Evolutionary conservation across 768 basidiomycete genomes (phyloP).

Genomic region (Podaxis carcinomalis): DNA sequence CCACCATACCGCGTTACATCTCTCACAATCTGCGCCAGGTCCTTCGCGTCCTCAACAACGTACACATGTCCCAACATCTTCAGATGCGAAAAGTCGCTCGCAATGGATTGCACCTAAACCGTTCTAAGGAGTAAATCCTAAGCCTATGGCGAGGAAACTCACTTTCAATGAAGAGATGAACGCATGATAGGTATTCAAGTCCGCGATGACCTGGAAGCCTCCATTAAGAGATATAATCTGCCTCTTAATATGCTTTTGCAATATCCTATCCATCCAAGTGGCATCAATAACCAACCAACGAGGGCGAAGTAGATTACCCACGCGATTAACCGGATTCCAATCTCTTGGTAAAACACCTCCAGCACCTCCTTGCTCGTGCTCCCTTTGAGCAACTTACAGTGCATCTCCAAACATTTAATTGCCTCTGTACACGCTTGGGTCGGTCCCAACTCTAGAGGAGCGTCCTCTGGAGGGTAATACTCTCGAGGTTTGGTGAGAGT

Average conservation of each 20-base stretch:
- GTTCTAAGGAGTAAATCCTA: neutral
- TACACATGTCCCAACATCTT: constrained; percentile 98
- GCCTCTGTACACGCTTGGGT: constrained; percentile 88
- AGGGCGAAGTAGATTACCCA: constrained; percentile 33
- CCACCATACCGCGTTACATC: constrained; percentile 97
- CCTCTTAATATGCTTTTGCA: constrained; percentile 95
- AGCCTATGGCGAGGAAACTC: neutral
- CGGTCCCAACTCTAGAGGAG: constrained; percentile 75
- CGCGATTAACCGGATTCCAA: constrained; percentile 86
- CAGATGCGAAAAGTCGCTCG: constrained; percentile 86
- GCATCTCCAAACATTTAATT: constrained; percentile 83
- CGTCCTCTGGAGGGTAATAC: constrained; percentile 86
- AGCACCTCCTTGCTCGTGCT: constrained; percentile 95
- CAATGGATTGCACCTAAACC: constrained; percentile 66
- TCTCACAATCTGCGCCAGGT: constrained; percentile 91
- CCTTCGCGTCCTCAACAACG: constrained; percentile 93
- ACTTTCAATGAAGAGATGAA: constrained; percentile 89
- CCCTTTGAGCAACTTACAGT: constrained; percentile 87
- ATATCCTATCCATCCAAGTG: constrained; percentile 50
- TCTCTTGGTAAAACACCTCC: constrained; percentile 97
- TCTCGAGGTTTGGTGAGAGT: constrained; percentile 79
- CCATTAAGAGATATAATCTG: constrained; percentile 94
- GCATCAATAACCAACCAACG: neutral
- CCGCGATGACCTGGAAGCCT: constrained; percentile 94
- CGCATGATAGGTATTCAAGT: constrained; percentile 88